phyloP scores from a whole-genome alignment of 2,329 filamentous ascomycete species.

The Hymenoscyphus fructigenus region DNA sequence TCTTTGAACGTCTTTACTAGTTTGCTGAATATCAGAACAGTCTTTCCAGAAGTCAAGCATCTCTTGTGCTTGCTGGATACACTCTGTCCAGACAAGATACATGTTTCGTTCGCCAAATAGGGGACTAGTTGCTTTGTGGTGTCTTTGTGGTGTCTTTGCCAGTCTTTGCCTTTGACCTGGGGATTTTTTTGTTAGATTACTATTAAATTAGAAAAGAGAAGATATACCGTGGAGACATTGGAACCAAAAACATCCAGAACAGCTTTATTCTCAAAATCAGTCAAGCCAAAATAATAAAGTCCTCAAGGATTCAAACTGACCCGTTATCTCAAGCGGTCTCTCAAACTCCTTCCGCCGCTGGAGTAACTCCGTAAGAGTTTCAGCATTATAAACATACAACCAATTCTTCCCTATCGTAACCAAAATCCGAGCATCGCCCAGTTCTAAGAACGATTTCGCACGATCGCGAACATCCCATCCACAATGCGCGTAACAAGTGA shows the following conservation, averaged over 20 bases:
- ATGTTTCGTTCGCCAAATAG: background rate
- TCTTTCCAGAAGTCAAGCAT: background rate
- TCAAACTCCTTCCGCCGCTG: background rate
- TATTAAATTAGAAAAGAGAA: background rate
- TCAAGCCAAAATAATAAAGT: background rate
- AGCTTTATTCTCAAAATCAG: background rate
- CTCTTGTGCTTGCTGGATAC: background rate
- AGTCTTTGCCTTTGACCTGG: conserved; percentile 1
- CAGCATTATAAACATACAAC: conserved; percentile 7
- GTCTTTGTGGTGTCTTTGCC: conserved; percentile 6
- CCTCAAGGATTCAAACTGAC: background rate
- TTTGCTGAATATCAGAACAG: background rate
- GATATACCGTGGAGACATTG: background rate
- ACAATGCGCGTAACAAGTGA: background rate
- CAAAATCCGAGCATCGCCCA: conserved; percentile 7
- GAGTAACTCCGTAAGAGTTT: background rate
- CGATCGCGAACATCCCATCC: conserved; percentile 10
- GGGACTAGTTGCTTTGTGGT: background rate
- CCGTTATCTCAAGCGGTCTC: conserved; percentile 2
- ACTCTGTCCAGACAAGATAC: background rate
- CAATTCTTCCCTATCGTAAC: conserved; percentile 8
- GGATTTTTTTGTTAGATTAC: background rate
- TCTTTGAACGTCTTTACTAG: background rate
- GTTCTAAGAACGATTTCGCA: background rate
- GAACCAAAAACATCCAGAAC: background rate